These are phyloP conservation scores for Hirsutella minnesotensis DNA, from an alignment of 2,329 filamentous ascomycete genomes.

Conservation along the genomic window DNA sequence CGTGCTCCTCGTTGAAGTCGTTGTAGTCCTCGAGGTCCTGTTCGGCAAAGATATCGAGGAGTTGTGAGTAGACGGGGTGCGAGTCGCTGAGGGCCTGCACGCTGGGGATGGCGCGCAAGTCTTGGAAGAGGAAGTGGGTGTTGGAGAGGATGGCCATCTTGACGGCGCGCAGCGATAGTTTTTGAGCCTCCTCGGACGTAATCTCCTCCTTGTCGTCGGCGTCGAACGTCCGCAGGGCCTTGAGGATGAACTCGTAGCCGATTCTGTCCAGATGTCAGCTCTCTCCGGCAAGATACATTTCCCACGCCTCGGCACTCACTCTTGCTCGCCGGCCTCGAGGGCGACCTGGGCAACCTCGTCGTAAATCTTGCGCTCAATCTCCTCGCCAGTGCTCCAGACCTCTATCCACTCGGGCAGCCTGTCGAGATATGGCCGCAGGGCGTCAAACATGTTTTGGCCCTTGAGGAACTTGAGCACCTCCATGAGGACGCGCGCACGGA, in stretches of 20 bases:
- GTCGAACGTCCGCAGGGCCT: slow-evolving; percentile 49
- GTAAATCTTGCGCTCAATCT: slow-evolving; percentile 76
- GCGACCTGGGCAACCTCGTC: slow-evolving; percentile 74
- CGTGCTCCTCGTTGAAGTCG: slow-evolving; percentile 87
- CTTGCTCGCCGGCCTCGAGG: slow-evolving; percentile 62
- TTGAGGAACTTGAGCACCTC: slow-evolving; percentile 79
- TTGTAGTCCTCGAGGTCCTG: slow-evolving; percentile 92
- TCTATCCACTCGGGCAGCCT: slow-evolving; percentile 72
- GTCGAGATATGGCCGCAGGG: slow-evolving; percentile 70
- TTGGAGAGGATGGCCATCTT: slow-evolving; percentile 41
- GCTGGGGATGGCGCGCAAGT: slow-evolving; percentile 68
- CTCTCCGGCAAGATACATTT: not conserved
- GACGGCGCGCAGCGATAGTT: slow-evolving; percentile 45
- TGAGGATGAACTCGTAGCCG: slow-evolving; percentile 56
- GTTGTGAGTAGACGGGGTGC: slow-evolving; percentile 75
- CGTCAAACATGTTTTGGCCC: slow-evolving; percentile 65
- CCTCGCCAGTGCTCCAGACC: slow-evolving; percentile 71
- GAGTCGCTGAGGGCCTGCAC: slow-evolving; percentile 80
- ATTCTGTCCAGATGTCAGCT: slow-evolving; percentile 24
- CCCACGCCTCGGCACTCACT: slow-evolving; percentile 35
- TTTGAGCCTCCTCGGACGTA: slow-evolving; percentile 47
- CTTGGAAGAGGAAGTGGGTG: slow-evolving; percentile 60
- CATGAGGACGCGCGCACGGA: slow-evolving; percentile 83
- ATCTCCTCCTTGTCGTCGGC: slow-evolving; percentile 41
- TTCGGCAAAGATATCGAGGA: slow-evolving; percentile 90